phyloP scores from a whole-genome alignment of 805 yeast genomes.

The Scheffersomyces ergatensis region DNA sequence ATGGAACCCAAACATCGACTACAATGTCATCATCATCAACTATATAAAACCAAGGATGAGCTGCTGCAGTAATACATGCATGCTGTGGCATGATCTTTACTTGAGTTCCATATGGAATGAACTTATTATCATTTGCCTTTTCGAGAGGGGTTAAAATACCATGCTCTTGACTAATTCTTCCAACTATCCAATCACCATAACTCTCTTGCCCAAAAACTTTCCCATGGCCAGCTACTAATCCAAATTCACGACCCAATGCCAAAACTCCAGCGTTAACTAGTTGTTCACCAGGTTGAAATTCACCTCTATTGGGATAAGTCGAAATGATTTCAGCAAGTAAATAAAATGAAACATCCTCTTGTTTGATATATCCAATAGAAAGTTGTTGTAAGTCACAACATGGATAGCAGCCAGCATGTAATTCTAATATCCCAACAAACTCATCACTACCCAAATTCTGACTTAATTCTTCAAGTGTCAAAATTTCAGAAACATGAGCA shows the following conservation, averaged over 20 bases:
- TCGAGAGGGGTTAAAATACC: constrained; percentile 59
- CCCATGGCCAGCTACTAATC: constrained; percentile 63
- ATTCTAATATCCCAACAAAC: constrained; percentile 50
- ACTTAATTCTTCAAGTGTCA: constrained; percentile 19
- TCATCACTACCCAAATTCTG: constrained; percentile 10
- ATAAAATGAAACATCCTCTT: constrained; percentile 64
- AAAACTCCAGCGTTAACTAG: constrained; percentile 73
- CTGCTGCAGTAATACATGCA: constrained; percentile 67
- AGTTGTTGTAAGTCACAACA: constrained; percentile 75
- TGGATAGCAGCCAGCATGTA: constrained; percentile 82
- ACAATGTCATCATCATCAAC: constrained; percentile 48
- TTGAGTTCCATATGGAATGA: constrained; percentile 55
- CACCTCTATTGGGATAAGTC: constrained; percentile 54
- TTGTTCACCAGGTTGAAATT: constrained; percentile 53
- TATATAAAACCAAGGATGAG: constrained; percentile 56
- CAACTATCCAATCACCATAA: constrained; percentile 60
- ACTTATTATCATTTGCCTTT: constrained; percentile 18
- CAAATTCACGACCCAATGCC: constrained; percentile 63
- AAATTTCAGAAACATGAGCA: constrained; percentile 52
- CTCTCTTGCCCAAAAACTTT: constrained; percentile 35
- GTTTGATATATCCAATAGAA: constrained; percentile 58
- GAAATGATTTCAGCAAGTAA: constrained; percentile 59
- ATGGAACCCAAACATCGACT: constrained; percentile 65
- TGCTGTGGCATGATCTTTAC: constrained; percentile 66
- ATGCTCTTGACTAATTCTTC: constrained; percentile 75